These are phyloP conservation scores for Yamadazyma sp. DNA, from an alignment of 805 yeast genomes.

Conservation along the genomic window DNA sequence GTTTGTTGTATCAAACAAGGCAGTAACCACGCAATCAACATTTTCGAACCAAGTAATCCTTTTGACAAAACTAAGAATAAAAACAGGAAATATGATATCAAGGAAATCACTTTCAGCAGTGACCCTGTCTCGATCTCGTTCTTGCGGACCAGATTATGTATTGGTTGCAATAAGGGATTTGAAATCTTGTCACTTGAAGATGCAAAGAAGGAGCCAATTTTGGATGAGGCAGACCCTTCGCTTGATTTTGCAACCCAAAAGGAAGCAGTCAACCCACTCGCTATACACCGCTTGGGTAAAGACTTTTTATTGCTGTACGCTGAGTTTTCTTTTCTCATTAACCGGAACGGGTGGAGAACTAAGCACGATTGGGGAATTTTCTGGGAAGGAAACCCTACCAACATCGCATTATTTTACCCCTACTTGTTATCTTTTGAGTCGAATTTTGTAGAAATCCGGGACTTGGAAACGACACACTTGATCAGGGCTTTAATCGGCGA, in stretches of 20 bases:
- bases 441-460: conserved; percentile 87
- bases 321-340: conserved; percentile 92
- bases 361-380: conserved; percentile 89
- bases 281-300: conserved; percentile 84
- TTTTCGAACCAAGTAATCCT: conserved; percentile 88
- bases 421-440: conserved; percentile 88
- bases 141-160: conserved; percentile 82
- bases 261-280: conserved; percentile 80
- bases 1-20: conserved; percentile 87
- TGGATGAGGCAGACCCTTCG: conserved; percentile 98
- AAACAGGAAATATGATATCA: conserved; percentile 58
- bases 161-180: conserved; percentile 95
- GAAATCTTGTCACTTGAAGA: conserved; percentile 87
- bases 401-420: conserved; percentile 92
- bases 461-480: conserved; percentile 82
- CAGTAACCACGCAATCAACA: conserved; percentile 76
- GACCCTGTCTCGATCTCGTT: conserved; percentile 93
- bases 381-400: conserved; percentile 96
- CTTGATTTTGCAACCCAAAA: conserved; percentile 86
- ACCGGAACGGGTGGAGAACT: conserved; percentile 94
- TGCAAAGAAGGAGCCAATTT: conserved; percentile 79
- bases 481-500: conserved; percentile 90
- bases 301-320: conserved; percentile 88
- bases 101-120: conserved; percentile 78
- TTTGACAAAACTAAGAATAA: conserved; percentile 57